Conservation (phyloP, 106 monocot genomes). For the Acanthochlamys bracteata region DNA sequence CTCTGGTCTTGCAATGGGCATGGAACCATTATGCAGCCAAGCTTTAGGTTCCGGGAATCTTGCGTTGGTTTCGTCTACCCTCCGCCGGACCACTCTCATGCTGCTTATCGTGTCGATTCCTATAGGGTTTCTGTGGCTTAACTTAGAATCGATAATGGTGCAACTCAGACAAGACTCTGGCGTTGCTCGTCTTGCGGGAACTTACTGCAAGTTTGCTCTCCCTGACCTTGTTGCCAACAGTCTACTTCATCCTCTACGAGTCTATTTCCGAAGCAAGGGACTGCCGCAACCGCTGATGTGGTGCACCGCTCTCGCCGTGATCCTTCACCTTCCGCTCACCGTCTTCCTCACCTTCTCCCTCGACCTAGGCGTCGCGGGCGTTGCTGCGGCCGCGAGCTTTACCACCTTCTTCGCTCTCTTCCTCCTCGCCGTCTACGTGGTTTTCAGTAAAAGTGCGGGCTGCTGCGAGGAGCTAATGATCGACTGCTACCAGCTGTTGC, state of each 20-base stretch:
- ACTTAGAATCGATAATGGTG: slow-evolving; percentile 18
- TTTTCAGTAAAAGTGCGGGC: background rate
- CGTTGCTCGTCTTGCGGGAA: slow-evolving; percentile 24
- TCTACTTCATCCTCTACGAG: slow-evolving; percentile 33
- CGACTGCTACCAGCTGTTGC: background rate
- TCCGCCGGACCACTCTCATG: slow-evolving; percentile 21
- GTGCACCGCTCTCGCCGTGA: slow-evolving; percentile 17
- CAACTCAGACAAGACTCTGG: slow-evolving; percentile 29
- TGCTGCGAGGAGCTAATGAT: too few species aligned
- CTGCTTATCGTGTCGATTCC: slow-evolving; percentile 28
- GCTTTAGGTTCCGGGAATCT: slow-evolving; percentile 42
- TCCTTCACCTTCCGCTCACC: slow-evolving; percentile 37
- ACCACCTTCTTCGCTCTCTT: slow-evolving; percentile 36
- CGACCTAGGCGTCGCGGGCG: slow-evolving; percentile 26
- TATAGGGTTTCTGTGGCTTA: slow-evolving; percentile 28
- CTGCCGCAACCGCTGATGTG: slow-evolving; percentile 20
- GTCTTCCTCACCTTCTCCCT: slow-evolving; percentile 13
- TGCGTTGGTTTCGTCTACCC: slow-evolving; percentile 9
- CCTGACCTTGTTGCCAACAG: slow-evolving; percentile 40
- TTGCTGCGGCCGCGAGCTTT: slow-evolving; percentile 24
- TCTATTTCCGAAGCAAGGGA: slow-evolving; percentile 31
- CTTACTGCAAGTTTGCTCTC: slow-evolving; percentile 30
- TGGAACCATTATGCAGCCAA: slow-evolving; percentile 59
- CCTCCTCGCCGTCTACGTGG: slow-evolving; percentile 14
- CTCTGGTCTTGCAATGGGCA: slow-evolving; percentile 46